These are phyloP conservation scores for Fragosphaeria purpurea DNA, from an alignment of 2,329 filamentous ascomycete species.

Conservation along the genomic window DNA sequence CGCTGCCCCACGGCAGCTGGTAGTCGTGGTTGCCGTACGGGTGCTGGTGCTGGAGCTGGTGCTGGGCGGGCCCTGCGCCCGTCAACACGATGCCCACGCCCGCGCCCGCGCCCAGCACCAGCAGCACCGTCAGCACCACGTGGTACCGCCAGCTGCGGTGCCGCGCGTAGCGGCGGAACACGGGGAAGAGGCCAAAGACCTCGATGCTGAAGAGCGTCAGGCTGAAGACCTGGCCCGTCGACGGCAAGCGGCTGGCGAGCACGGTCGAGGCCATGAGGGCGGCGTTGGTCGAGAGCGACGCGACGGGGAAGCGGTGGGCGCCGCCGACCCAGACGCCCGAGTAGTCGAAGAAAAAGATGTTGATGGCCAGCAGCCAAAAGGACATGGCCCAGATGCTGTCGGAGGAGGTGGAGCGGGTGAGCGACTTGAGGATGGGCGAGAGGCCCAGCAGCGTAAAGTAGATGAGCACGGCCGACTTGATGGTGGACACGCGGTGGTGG, in stretches of 20 bases:
- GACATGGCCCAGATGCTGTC: constrained; percentile 98
- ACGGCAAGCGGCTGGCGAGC: constrained; percentile 77
- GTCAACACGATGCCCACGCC: constrained; percentile 59
- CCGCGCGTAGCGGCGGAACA: constrained; percentile 81
- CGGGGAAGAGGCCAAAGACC: constrained; percentile 94
- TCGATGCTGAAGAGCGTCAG: constrained; percentile 94
- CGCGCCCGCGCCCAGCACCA: constrained; percentile 71
- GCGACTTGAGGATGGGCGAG: constrained; percentile 88
- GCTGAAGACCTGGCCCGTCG: constrained; percentile 88
- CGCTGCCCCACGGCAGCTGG: constrained; percentile 41
- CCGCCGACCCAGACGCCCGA: constrained; percentile 51
- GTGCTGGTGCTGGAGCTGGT: no score
- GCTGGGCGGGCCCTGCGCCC: constrained; percentile 26
- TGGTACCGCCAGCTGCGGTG: constrained; percentile 77
- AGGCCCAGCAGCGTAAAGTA: constrained; percentile 87
- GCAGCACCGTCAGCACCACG: constrained; percentile 59
- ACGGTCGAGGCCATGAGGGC: constrained; percentile 95
- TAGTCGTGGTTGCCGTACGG: no score
- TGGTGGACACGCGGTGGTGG: constrained; percentile 58
- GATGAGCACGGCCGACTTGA: constrained; percentile 87
- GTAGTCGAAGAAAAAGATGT: constrained; percentile 98
- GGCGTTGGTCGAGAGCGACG: constrained; percentile 81
- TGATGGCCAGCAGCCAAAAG: constrained; percentile 85
- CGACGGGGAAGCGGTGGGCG: constrained; percentile 49
- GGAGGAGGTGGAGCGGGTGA: constrained; percentile 84